phyloP scores from a whole-genome alignment of 257 asterid species.

The Forsythia viridissima region DNA sequence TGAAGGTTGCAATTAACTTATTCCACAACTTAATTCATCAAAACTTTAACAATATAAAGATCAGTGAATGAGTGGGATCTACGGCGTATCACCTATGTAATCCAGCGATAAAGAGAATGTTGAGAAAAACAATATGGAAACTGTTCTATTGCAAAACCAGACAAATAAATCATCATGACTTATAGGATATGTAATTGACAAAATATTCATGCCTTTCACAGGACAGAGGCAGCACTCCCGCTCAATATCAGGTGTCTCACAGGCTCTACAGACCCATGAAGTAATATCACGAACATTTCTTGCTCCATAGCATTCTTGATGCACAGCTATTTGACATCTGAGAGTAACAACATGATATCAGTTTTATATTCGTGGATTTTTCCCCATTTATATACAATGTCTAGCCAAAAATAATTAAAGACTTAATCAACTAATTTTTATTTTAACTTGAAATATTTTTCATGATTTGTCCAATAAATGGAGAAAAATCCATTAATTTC shows the following conservation, averaged over 20 bases:
- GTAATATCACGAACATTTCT: slow-evolving; percentile 89
- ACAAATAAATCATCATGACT: slow-evolving; percentile 2
- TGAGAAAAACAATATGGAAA: background rate
- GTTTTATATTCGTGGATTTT: background rate
- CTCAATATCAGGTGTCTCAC: slow-evolving; percentile 96
- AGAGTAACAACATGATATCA: slow-evolving; percentile 25
- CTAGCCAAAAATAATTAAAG: background rate
- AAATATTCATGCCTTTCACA: slow-evolving; percentile 70
- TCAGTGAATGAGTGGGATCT: background rate
- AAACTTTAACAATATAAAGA: slow-evolving; percentile 7
- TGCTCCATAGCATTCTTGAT: slow-evolving; percentile 99
- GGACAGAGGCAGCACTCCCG: slow-evolving; percentile 99
- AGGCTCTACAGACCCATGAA: slow-evolving; percentile 96
- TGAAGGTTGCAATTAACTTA: slow-evolving; percentile 17
- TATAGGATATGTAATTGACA: slow-evolving; percentile 6
- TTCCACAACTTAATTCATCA: slow-evolving; percentile 17
- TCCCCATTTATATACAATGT: slow-evolving; percentile 7
- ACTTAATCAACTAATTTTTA: background rate
- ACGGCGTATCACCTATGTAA: background rate
- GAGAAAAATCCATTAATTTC: no score
- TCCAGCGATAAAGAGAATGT: background rate
- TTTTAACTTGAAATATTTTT: background rate
- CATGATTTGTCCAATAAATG: slow-evolving; percentile 5
- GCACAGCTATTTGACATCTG: slow-evolving; percentile 99
- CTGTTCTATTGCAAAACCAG: slow-evolving; percentile 14